phyloP scores from a whole-genome alignment of 352 stramenopile species.

The Saprolegnia diclina region DNA sequence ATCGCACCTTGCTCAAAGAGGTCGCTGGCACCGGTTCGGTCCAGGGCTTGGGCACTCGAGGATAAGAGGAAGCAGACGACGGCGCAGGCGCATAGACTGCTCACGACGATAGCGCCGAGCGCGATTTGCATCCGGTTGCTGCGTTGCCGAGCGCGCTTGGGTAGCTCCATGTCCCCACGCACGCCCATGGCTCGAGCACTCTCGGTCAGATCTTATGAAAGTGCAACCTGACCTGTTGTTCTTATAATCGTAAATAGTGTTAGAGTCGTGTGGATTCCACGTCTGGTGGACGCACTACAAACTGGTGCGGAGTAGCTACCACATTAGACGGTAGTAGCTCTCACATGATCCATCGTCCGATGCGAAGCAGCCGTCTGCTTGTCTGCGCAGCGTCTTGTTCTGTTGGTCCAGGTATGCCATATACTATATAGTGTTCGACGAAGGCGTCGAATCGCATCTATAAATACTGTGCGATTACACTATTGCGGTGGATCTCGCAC shows the following conservation, averaged over 20 bases:
- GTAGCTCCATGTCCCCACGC: background rate
- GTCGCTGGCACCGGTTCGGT: constrained; percentile 5
- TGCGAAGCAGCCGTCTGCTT: too few relatives aligned
- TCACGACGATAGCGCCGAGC: background rate
- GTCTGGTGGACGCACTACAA: too few relatives aligned
- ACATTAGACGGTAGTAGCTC: too few relatives aligned
- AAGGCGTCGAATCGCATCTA: background rate
- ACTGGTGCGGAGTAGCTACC: too few relatives aligned
- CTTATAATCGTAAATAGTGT: too few relatives aligned
- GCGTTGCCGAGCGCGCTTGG: background rate
- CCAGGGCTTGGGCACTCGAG: background rate
- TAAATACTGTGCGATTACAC: constrained; percentile 1
- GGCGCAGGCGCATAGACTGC: background rate
- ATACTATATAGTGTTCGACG: background rate
- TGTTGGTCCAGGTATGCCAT: too few relatives aligned
- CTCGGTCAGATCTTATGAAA: too few relatives aligned
- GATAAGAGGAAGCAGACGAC: background rate
- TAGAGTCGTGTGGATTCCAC: too few relatives aligned
- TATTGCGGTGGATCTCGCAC: background rate
- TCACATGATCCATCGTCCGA: too few relatives aligned
- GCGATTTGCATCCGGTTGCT: background rate
- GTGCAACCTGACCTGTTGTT: too few relatives aligned
- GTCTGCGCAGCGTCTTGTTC: too few relatives aligned
- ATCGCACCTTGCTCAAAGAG: constrained; percentile 10
- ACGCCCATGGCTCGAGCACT: background rate